Conservation (phyloP, 1,284 basidiomycete species). For the Caloboletus inedulis region DNA sequence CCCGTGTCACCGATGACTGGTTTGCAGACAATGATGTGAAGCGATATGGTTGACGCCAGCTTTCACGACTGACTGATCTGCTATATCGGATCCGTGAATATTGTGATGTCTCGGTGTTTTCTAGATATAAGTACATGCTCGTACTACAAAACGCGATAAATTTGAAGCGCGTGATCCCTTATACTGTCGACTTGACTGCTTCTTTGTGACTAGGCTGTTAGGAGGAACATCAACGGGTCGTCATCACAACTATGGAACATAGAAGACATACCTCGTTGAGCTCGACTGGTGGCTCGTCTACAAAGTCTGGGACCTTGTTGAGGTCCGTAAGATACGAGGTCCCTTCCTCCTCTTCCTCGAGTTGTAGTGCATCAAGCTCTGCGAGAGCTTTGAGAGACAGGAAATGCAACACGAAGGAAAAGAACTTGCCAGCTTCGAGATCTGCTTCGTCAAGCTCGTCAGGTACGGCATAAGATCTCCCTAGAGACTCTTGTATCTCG, state of each 20-base stretch:
- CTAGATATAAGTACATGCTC: constrained; percentile 21
- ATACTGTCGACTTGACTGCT: constrained; percentile 53
- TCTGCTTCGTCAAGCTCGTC: constrained; percentile 99
- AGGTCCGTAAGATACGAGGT: constrained; percentile 83
- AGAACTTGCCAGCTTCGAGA: constrained; percentile 81
- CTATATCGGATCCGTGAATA: background rate
- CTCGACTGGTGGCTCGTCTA: constrained; percentile 82
- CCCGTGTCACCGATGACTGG: constrained; percentile 67
- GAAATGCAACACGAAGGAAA: constrained; percentile 1
- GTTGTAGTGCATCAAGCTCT: constrained; percentile 87
- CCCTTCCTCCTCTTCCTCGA: constrained; percentile 87
- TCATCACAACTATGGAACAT: background rate
- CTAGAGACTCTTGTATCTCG: constrained; percentile 94
- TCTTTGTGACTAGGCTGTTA: constrained; percentile 39
- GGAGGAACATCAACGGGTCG: constrained; percentile 11
- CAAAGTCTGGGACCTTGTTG: constrained; percentile 84
- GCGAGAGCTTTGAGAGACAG: constrained; percentile 11
- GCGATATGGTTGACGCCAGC: constrained; percentile 52
- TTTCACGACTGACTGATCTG: background rate
- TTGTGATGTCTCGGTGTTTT: background rate
- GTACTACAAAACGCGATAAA: constrained; percentile 10
- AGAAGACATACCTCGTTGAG: constrained; percentile 47
- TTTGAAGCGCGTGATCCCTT: constrained; percentile 10
- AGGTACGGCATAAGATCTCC: constrained; percentile 92
- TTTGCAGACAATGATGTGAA: constrained; percentile 57